Conservation (phyloP, 108 stramenopile species). For the Craspedostauros australis region DNA sequence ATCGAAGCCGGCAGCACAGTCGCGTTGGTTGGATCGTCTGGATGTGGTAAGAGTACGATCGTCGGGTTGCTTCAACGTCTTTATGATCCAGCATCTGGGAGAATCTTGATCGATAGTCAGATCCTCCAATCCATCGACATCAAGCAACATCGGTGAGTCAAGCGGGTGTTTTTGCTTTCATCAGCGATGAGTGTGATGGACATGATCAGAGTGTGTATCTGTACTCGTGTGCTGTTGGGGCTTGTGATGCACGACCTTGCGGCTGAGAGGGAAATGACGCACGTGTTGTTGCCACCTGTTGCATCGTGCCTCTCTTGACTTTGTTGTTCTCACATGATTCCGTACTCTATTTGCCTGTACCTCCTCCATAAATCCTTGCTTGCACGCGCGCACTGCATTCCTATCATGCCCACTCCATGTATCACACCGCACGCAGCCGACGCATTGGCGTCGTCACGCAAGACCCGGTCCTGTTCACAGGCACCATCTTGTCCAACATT, state of each 20-base stretch:
- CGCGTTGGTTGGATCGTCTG: conserved; percentile 89
- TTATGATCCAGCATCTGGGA: conserved; percentile 86
- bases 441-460: conserved; percentile 92
- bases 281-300: too few species aligned
- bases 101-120: conserved; percentile 68
- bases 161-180: neutral
- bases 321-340: too few species aligned
- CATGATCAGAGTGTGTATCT: too few species aligned
- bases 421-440: conserved; percentile 50
- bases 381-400: too few species aligned
- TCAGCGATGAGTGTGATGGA: too few species aligned
- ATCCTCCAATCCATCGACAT: conserved; percentile 75
- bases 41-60: conserved; percentile 74
- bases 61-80: conserved; percentile 87
- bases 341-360: too few species aligned
- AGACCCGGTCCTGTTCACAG: conserved; percentile 82
- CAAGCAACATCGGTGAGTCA: conserved; percentile 23
- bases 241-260: too few species aligned
- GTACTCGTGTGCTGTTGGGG: too few species aligned
- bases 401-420: too few species aligned
- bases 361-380: too few species aligned
- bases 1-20: conserved; percentile 79
- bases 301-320: too few species aligned
- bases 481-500: conserved; percentile 91
- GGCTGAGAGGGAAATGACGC: too few species aligned